These are phyloP conservation scores for Neurospora sp. DNA, from an alignment of 495 filamentous ascomycete species.

Conservation along the genomic window DNA sequence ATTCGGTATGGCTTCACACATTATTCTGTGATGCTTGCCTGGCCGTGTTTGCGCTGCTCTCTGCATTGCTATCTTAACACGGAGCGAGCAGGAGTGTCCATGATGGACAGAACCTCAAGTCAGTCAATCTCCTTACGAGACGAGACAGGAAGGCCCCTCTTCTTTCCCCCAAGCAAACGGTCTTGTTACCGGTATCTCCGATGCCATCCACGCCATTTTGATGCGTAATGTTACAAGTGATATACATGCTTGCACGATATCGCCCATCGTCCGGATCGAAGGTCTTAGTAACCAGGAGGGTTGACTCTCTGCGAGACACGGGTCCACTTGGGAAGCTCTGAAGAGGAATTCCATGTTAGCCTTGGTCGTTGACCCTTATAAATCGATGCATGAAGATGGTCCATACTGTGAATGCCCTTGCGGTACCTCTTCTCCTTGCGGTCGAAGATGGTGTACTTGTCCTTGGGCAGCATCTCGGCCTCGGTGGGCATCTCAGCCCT, in stretches of 20 bases:
- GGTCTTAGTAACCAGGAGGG: conserved; percentile 75
- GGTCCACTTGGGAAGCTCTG: conserved; percentile 93
- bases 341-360: conserved; percentile 9
- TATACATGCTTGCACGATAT: conserved; percentile 7
- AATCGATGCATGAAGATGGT: neutral
- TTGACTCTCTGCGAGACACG: conserved; percentile 86
- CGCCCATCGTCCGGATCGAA: neutral
- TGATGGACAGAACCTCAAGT: neutral
- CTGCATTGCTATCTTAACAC: neutral
- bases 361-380: neutral
- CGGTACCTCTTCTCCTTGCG: conserved; percentile 90
- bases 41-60: neutral
- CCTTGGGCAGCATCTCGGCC: conserved; percentile 87
- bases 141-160: neutral
- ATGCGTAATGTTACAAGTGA: conserved; percentile 10
- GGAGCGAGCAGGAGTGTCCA: neutral
- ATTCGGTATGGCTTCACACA: neutral
- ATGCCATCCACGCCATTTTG: conserved; percentile 10
- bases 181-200: neutral
- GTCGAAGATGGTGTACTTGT: conserved; percentile 98
- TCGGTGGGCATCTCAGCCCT: conserved; percentile 92
- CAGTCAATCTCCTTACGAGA: neutral
- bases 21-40: conserved; percentile 4
- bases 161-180: neutral
- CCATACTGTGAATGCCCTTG: conserved; percentile 94